Evolutionary conservation across 2,329 filamentous ascomycete genomes (phyloP), one percentile per base, ranked within the genome.

Genomic region (Ramichloridium luteum): DNA sequence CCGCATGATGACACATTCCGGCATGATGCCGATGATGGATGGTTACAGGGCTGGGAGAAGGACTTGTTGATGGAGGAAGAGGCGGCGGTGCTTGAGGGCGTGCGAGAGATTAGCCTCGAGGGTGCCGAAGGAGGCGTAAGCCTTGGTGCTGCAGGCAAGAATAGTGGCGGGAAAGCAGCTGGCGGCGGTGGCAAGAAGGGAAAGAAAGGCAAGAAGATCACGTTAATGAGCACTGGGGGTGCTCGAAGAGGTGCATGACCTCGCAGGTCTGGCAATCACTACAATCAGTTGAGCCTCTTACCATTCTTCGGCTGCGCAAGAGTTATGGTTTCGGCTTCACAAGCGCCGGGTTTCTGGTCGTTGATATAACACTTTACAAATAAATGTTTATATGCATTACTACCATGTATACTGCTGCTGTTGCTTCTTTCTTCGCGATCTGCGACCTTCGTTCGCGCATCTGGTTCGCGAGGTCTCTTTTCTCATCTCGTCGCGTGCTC

Each of bases 21-120:
- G 5, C 52, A 52, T 37, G 40, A 46, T 6, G 59, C 56, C 2
- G 74, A 85, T 39, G 86, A 94, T 52, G 88, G 86, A 1, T 94
- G 86, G 86, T 62, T 88, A 11, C 77, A 81, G 46, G 83, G 77
- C 2, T 82, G 77, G 77, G 82, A 93, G 48, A 76, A 79, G 35
- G 73, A 93, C 35, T 53, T 93, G 11, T 63, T 74, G 10, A 68
- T 72, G 2, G 76, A 82, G 34, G 78, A 84, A 31, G 63, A 72
- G 30, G 27, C 30, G 5, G 35, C 36, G 6, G 38, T 35, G 27
- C 37, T 43, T 40, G 36, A 40, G 12, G 38, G 37, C 4, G 61
- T 65, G 5, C 61, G 65, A 36, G 51, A 48, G 16, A 47, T 49
- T 32, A 47, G 39, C 13, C 28, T 56, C n/a, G 40, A 39, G 10